Conservation (phyloP, 1,284 basidiomycete species). For the Anthracocystis panici-leucophaei region DNA sequence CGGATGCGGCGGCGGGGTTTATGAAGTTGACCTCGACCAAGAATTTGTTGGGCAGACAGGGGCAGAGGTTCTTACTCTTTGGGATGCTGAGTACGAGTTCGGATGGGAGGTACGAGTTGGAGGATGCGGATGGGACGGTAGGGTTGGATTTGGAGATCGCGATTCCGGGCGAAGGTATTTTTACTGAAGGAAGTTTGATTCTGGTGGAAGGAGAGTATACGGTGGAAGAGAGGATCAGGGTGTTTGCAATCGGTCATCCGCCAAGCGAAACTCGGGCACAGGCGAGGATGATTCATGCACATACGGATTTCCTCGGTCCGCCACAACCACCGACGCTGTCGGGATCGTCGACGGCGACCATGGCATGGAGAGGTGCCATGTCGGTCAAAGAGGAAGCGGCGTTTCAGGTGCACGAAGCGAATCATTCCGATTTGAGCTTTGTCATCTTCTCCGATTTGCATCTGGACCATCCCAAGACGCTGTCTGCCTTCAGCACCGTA, state of each 20-base stretch:
- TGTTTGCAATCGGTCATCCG: conserved; percentile 95
- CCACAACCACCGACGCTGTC: conserved; percentile 25
- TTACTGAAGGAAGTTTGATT: conserved; percentile 95
- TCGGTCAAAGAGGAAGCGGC: conserved; percentile 91
- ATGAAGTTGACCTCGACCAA: conserved; percentile 88
- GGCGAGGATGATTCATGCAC: conserved; percentile 44
- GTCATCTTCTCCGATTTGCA: conserved; percentile 95
- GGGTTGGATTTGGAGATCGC: conserved; percentile 88
- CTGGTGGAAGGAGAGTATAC: conserved; percentile 97
- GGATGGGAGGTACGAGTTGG: conserved; percentile 88
- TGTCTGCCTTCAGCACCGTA: conserved; percentile 83
- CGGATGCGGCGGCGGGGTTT: conserved; percentile 38
- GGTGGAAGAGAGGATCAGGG: conserved; percentile 85
- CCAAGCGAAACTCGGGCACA: conserved; percentile 72
- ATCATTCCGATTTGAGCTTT: conserved; percentile 75
- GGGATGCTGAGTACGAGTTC: conserved; percentile 92
- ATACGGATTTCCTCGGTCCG: conserved; percentile 80
- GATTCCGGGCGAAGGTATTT: conserved; percentile 89
- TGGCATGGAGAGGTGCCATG: conserved; percentile 76
- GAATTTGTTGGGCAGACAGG: conserved; percentile 90
- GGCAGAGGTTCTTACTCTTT: conserved; percentile 89
- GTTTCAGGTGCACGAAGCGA: conserved; percentile 62
- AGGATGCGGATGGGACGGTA: conserved; percentile 92
- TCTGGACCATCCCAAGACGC: conserved; percentile 88
- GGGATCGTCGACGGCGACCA: conserved; percentile 11